phyloP scores from a whole-genome alignment of 2,329 filamentous ascomycete genomes.

The Ramularia collo-cygni region DNA sequence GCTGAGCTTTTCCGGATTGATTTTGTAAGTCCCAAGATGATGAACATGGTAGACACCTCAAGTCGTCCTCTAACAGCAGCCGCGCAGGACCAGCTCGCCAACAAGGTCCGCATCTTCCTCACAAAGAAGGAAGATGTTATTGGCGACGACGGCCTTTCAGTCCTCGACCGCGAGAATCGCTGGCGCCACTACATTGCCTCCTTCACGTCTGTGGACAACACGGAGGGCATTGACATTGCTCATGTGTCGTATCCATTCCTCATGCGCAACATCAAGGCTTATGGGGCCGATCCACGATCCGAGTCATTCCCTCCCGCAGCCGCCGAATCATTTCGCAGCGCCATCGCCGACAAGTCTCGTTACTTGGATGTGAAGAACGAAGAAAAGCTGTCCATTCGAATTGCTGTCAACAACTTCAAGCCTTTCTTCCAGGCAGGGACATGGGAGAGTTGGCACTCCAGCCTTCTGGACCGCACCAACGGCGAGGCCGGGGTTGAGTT shows the following conservation, averaged over 20 bases:
- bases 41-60: too few species aligned
- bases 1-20: conserved; percentile 84
- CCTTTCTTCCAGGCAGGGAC: conserved; percentile 38
- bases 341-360: conserved; percentile 11
- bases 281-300: conserved; percentile 28
- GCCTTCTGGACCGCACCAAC: conserved; percentile 29
- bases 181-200: conserved; percentile 97
- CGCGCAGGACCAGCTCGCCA: conserved; percentile 55
- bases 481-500: conserved; percentile 30
- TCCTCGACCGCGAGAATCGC: conserved; percentile 43
- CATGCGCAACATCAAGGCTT: conserved; percentile 32
- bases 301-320: conserved; percentile 12
- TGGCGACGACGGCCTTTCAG: conserved; percentile 59
- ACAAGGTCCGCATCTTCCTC: conserved; percentile 67
- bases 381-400: conserved; percentile 40
- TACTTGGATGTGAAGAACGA: conserved; percentile 24
- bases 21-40: conserved; percentile 69
- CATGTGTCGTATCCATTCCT: conserved; percentile 35
- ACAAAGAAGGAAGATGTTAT: conserved; percentile 79
- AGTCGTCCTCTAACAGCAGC: not conserved
- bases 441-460: conserved; percentile 36
- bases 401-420: conserved; percentile 38
- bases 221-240: conserved; percentile 40
- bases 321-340: conserved; percentile 5
- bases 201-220: conserved; percentile 81